Percentiles rank a stretch among this genome's conserved stretches.
Evolutionary conservation across 78 protist genomes (phyloP).

Genomic region (Isochrysis galbana): DNA sequence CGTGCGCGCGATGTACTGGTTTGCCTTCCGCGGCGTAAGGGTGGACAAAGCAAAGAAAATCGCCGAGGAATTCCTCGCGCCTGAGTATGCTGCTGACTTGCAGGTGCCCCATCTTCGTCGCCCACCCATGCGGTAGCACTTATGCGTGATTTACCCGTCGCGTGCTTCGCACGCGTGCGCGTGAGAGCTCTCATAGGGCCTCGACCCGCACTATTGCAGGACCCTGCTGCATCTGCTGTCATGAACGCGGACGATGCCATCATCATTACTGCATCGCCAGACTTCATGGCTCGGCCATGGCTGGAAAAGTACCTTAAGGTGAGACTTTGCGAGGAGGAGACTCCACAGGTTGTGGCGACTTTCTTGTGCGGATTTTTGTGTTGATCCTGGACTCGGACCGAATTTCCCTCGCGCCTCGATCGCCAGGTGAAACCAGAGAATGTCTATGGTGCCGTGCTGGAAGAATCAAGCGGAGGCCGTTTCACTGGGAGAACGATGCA

Average conservation of each 20-base stretch:
- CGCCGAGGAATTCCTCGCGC: neutral
- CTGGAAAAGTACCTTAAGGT: neutral
- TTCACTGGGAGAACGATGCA: neutral
- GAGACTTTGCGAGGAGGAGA: too few relatives aligned
- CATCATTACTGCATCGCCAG: neutral
- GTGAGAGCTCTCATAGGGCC: neutral
- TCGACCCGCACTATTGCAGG: too few relatives aligned
- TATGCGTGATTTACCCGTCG: too few relatives aligned
- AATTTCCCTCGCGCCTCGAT: too few relatives aligned
- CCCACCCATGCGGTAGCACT: too few relatives aligned
- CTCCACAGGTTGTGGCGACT: too few relatives aligned
- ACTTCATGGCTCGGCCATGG: conserved; percentile 9
- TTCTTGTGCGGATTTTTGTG: too few relatives aligned
- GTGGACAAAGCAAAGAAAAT: neutral
- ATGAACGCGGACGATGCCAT: neutral
- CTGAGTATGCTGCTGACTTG: neutral
- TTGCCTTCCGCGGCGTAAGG: neutral
- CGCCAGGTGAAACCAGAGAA: neutral
- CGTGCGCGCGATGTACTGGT: neutral
- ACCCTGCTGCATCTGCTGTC: neutral
- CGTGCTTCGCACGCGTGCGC: too few relatives aligned
- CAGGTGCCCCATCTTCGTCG: too few relatives aligned
- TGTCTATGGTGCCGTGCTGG: neutral
- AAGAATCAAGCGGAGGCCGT: neutral
- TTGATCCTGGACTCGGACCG: too few relatives aligned